Base-by-base conservation (phyloP, 78 protist genomes). In the Polysphondylium violaceum region DNA sequence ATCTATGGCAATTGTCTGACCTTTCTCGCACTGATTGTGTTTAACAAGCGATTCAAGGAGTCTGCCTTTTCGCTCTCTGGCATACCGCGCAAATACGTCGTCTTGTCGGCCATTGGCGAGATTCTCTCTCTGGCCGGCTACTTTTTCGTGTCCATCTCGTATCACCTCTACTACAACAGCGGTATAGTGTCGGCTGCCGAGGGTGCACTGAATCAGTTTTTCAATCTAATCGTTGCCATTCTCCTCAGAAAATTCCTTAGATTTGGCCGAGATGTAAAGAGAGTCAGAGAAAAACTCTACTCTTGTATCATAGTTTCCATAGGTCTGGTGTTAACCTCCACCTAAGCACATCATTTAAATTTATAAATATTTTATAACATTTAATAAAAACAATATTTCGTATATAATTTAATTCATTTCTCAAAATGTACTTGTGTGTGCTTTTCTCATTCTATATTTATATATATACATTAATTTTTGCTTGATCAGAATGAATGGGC, bases 241-340 rank as follows among this genome's bases (percentile, higher is more conserved):
- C 2, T 68, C 12, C 33, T 81, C n/a, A 81, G 68, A 38, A 81
- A 55, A 55, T 36, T 68, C 21, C 38, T 81, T 53, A 67, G 68
- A 33, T 81, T 81, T 67, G 89, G 89, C 29, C 47, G 89, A 64
- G 89, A 81, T 29, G 89, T 81, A 3, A 63, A 81, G 56, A 64
- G 89, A 81, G 44, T 81, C 11, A 65, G 36, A 36, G 89, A 81
- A 56, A 81, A 81, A 29, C 36, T 81, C 4, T 81, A 44, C 40
- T 67, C 77, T 38, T 81, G 89, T 68, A 21, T 68, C 12, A 55
- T 81, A 3, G 89, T 81, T 31, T n/a, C 89, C 9, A 19, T 68
- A 40, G 89, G 89, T 27, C 47, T 81, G 29, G 29, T 81, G 27
- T 55, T 81, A 64, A 81, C 89, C 9, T 74, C 79, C n/a, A n/a